These are phyloP conservation scores for Candida parachauliodes DNA, from an alignment of 805 yeast species.

Conservation along the genomic window DNA sequence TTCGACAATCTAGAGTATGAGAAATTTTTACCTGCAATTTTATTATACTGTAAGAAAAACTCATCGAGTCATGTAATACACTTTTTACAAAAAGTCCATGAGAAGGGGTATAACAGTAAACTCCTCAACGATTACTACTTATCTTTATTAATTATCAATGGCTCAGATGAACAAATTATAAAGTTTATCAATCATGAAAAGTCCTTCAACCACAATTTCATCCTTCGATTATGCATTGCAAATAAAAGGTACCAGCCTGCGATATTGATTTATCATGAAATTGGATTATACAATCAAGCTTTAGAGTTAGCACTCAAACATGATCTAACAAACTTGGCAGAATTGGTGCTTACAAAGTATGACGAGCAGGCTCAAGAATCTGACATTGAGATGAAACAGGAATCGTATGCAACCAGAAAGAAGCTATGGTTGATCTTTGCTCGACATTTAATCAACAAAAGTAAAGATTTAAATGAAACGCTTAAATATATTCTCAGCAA, in stretches of 20 bases:
- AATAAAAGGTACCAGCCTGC: conserved; percentile 61
- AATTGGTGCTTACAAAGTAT: conserved; percentile 30
- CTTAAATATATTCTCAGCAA: conserved; percentile 26
- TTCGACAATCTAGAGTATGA: conserved; percentile 39
- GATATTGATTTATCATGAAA: conserved; percentile 58
- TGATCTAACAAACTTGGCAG: conserved; percentile 53
- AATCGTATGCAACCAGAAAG: conserved; percentile 48
- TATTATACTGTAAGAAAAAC: conserved; percentile 57
- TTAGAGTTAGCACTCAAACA: conserved; percentile 66
- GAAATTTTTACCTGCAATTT: conserved; percentile 69
- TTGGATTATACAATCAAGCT: conserved; percentile 77
- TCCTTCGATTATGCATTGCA: conserved; percentile 67
- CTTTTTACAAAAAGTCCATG: conserved; percentile 53
- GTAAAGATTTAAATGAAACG: conserved; percentile 23
- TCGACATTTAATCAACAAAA: conserved; percentile 40
- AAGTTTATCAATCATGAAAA: conserved; percentile 26
- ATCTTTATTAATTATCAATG: conserved; percentile 55
- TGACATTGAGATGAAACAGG: conserved; percentile 32
- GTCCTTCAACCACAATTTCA: conserved; percentile 65
- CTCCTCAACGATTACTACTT: conserved; percentile 68
- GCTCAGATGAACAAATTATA: conserved; percentile 25
- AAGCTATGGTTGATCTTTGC: conserved; percentile 72
- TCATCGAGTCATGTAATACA: conserved; percentile 60
- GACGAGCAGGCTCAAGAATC: conserved; percentile 18
- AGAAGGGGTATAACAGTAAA: conserved; percentile 36